These are phyloP conservation scores for Paramyrothecium sp. DNA, from an alignment of 2,329 filamentous ascomycete species.

Conservation along the genomic window DNA sequence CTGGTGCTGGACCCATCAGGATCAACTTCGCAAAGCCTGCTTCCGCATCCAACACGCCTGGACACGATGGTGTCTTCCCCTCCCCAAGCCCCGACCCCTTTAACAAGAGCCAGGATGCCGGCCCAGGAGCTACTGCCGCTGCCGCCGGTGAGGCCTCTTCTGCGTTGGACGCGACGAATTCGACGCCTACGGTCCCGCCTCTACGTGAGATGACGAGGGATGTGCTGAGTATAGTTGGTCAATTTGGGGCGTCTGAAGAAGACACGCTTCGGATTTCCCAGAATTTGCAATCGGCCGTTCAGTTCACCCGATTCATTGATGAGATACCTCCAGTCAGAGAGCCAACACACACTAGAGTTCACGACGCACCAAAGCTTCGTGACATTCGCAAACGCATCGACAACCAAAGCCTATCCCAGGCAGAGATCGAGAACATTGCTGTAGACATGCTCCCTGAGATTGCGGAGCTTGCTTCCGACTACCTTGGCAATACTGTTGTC, in stretches of 20 bases:
- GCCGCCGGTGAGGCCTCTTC: slow-evolving; percentile 35
- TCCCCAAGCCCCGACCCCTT: slow-evolving; percentile 91
- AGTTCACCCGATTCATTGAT: slow-evolving; percentile 68
- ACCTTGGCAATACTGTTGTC: slow-evolving; percentile 97
- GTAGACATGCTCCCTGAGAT: slow-evolving; percentile 95
- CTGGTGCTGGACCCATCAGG: slow-evolving; percentile 87
- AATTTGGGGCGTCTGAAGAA: slow-evolving; percentile 82
- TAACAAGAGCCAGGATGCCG: slow-evolving; percentile 51
- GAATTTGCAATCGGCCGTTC: slow-evolving; percentile 74
- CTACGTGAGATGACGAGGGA: slow-evolving; percentile 78
- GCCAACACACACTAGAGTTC: slow-evolving; percentile 81
- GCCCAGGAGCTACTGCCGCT: slow-evolving; percentile 26
- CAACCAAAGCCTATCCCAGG: slow-evolving; percentile 80
- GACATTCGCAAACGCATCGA: slow-evolving; percentile 98
- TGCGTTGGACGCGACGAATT: slow-evolving; percentile 23
- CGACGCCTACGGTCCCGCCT: slow-evolving; percentile 66
- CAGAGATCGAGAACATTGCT: slow-evolving; percentile 90
- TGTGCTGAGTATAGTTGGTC: slow-evolving; percentile 80
- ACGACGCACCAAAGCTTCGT: slow-evolving; percentile 90
- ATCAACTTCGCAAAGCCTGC: slow-evolving; percentile 98
- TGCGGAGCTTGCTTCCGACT: slow-evolving; percentile 90
- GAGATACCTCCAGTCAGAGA: slow-evolving; percentile 91
- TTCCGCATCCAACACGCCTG: slow-evolving; percentile 84
- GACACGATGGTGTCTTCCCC: slow-evolving; percentile 81
- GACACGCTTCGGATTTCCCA: slow-evolving; percentile 71